Evolutionary conservation across 768 basidiomycete genomes (phyloP).

Genomic region (Tulasnella sp.): DNA sequence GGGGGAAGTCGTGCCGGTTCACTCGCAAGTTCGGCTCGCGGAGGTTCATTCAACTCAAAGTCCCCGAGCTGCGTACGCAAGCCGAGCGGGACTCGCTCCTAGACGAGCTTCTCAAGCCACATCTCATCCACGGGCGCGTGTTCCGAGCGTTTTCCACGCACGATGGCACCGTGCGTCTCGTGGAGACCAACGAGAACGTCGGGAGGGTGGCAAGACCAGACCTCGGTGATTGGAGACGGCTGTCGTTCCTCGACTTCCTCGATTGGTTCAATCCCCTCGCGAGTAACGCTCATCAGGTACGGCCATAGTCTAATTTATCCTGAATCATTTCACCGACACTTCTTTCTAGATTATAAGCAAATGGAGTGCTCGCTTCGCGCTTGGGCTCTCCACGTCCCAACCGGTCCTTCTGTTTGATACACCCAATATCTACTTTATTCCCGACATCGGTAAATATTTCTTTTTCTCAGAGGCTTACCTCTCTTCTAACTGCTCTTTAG

Average conservation of each 20-base stretch:
- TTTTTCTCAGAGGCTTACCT: not conserved
- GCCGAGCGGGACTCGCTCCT: conserved; percentile 21
- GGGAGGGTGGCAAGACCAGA: not conserved
- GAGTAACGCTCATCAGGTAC: conserved; percentile 41
- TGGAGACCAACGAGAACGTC: conserved; percentile 39
- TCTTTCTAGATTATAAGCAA: conserved; percentile 45
- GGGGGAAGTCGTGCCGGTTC: conserved; percentile 44
- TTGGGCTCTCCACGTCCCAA: conserved; percentile 53
- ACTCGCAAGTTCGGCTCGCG: conserved; percentile 52
- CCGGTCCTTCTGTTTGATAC: conserved; percentile 38
- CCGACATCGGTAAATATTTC: conserved; percentile 38
- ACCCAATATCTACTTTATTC: conserved; percentile 28
- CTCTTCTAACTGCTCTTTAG: not conserved
- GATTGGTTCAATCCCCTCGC: conserved; percentile 43
- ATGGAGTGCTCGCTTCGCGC: conserved; percentile 49
- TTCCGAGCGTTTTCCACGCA: conserved; percentile 53
- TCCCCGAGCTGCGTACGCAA: not conserved
- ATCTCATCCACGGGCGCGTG: conserved; percentile 42
- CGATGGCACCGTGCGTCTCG: conserved; percentile 40
- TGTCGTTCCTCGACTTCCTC: conserved; percentile 38
- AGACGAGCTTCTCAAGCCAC: conserved; percentile 37
- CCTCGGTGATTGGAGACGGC: conserved; percentile 5
- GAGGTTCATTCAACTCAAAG: conserved; percentile 33
- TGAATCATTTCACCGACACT: not conserved
- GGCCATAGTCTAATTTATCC: not conserved